Percentiles rank a stretch among this genome's conserved stretches.
phyloP scores from a whole-genome alignment of 495 filamentous ascomycete genomes.

The Lepraria neglecta region DNA sequence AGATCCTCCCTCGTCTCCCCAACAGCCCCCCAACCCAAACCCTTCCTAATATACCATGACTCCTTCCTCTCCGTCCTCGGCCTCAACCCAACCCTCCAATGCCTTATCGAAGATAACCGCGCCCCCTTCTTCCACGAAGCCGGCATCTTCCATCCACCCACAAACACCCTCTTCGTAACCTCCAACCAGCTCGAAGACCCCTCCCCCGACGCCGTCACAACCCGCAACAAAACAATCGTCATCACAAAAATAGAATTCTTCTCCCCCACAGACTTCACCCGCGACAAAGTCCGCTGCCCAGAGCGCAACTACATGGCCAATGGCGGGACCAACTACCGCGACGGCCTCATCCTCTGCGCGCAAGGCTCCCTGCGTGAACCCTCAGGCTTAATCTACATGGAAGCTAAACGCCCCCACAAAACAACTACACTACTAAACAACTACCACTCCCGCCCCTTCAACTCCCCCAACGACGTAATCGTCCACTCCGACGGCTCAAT shows the following conservation, averaged over 20 bases:
- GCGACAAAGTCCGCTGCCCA: conserved; percentile 28
- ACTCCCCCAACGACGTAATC: conserved; percentile 44
- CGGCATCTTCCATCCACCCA: conserved; percentile 46
- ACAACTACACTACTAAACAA: conserved; percentile 33
- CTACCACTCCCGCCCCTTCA: conserved; percentile 44
- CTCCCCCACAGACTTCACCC: conserved; percentile 29
- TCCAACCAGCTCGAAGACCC: conserved; percentile 38
- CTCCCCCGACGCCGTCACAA: conserved; percentile 34
- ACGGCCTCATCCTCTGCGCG: conserved; percentile 43
- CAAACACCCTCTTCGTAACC: conserved; percentile 53
- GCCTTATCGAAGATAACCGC: conserved; percentile 33
- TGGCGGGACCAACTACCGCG: conserved; percentile 45
- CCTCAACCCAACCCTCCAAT: conserved; percentile 30
- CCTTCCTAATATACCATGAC: conserved; percentile 32
- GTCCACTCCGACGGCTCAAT: conserved; percentile 39
- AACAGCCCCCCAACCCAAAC: conserved; percentile 26
- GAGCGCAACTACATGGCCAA: conserved; percentile 49
- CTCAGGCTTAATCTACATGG: conserved; percentile 45
- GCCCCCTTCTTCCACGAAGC: conserved; percentile 54
- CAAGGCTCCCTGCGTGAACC: conserved; percentile 45
- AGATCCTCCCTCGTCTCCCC: conserved; percentile 24
- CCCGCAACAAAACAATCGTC: conserved; percentile 31
- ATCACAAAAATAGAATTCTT: conserved; percentile 36
- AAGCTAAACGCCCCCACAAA: conserved; percentile 34
- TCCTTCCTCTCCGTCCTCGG: conserved; percentile 34